A percentile compares a stretch with the other conserved stretches of the same genome.
These are phyloP conservation scores for Boletellus sp. DNA, from an alignment of 768 basidiomycete genomes.

Conservation along the genomic window DNA sequence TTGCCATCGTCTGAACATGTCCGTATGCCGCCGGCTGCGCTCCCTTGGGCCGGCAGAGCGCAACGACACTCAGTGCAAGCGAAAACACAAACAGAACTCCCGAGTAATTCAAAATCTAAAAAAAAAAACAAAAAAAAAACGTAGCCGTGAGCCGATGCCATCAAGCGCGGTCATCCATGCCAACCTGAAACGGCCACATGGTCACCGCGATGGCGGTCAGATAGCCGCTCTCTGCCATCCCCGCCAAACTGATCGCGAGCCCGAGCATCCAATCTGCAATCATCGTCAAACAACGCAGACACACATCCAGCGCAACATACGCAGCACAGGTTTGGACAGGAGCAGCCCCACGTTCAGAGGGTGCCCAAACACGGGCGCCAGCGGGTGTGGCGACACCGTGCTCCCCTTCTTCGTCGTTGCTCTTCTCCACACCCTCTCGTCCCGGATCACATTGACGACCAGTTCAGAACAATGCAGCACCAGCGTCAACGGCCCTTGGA, in stretches of 20 bases:
- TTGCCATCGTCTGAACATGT: slow-evolving; percentile 32
- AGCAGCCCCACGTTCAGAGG: slow-evolving; percentile 15
- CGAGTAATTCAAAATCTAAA: slow-evolving; percentile 28
- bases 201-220: slow-evolving; percentile 16
- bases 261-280: slow-evolving; percentile 32
- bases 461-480: slow-evolving; percentile 28
- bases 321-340: slow-evolving; percentile 22
- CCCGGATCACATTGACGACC: slow-evolving; percentile 27
- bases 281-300: neutral
- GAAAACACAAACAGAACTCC: slow-evolving; percentile 17
- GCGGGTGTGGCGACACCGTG: slow-evolving; percentile 16
- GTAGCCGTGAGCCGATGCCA: neutral
- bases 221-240: slow-evolving; percentile 7
- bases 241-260: slow-evolving; percentile 20
- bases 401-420: slow-evolving; percentile 17
- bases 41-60: slow-evolving; percentile 16
- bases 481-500: slow-evolving; percentile 30
- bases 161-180: neutral
- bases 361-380: slow-evolving; percentile 21
- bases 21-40: slow-evolving; percentile 33
- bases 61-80: slow-evolving; percentile 13
- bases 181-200: slow-evolving; percentile 29
- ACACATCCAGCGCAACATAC: slow-evolving; percentile 15
- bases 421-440: slow-evolving; percentile 27
- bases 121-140: no score